Evolutionary conservation across 1,284 basidiomycete species (phyloP).

Genomic region (Phellinidium pouzarii): DNA sequence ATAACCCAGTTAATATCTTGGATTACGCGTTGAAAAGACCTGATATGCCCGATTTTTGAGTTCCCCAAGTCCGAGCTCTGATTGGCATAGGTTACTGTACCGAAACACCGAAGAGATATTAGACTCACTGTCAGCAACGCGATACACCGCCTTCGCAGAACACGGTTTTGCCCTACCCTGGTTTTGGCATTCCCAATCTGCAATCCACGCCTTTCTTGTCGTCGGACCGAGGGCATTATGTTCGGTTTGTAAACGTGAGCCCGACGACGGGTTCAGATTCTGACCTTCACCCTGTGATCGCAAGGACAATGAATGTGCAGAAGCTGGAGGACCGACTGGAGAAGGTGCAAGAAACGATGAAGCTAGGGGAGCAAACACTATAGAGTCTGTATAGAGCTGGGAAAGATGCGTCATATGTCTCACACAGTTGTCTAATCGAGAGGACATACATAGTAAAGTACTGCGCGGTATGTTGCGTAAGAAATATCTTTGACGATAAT

Average conservation of each 20-base stretch:
- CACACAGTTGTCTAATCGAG: conserved; percentile 9
- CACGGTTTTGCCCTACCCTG: conserved; percentile 68
- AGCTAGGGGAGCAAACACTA: conserved; percentile 79
- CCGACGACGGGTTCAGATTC: conserved; percentile 25
- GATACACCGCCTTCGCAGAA: conserved; percentile 83
- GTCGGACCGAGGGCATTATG: conserved; percentile 24
- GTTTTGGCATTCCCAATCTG: conserved; percentile 52
- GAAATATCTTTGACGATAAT: conserved; percentile 74
- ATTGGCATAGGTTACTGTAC: not conserved
- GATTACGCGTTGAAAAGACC: conserved; percentile 27
- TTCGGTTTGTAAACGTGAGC: conserved; percentile 22
- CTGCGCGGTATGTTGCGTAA: conserved; percentile 76
- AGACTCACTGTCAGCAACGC: conserved; percentile 72
- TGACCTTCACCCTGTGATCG: conserved; percentile 31
- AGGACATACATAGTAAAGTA: conserved; percentile 71
- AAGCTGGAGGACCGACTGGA: conserved; percentile 23
- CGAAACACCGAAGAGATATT: not conserved
- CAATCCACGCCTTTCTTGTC: conserved; percentile 58
- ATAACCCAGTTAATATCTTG: not conserved
- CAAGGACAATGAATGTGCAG: conserved; percentile 27
- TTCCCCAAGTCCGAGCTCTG: conserved; percentile 63
- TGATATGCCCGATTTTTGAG: conserved; percentile 65
- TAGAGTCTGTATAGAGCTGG: conserved; percentile 79
- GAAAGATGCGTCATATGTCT: conserved; percentile 1
- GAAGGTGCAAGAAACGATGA: conserved; percentile 47